Evolutionary conservation across 2,329 filamentous ascomycete species (phyloP).

Genomic region (Aspergillus pseudoterreus): DNA sequence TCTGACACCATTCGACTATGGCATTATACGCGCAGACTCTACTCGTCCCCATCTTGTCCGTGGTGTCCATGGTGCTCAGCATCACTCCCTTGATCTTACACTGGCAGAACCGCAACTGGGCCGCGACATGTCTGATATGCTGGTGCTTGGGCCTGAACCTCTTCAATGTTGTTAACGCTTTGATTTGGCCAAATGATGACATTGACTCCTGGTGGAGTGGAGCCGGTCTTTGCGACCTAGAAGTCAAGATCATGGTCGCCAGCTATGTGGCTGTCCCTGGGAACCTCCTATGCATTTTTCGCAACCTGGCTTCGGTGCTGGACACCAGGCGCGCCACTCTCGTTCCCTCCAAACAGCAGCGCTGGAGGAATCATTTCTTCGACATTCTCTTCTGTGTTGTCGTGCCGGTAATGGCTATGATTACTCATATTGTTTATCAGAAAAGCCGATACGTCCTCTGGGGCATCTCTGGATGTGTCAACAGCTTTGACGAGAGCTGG

Average conservation of each 20-base stretch:
- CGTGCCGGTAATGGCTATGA: slow-evolving; percentile 54
- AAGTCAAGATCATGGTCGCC: slow-evolving; percentile 56
- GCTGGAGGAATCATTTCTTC: slow-evolving; percentile 44
- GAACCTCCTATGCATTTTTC: slow-evolving; percentile 56
- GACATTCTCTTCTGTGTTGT: slow-evolving; percentile 56
- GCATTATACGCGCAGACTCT: background rate
- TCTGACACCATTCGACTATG: background rate
- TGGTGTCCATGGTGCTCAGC: slow-evolving; percentile 50
- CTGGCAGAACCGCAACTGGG: slow-evolving; percentile 57
- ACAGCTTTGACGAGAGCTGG: slow-evolving; percentile 56
- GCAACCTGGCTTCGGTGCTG: slow-evolving; percentile 58
- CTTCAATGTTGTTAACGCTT: slow-evolving; percentile 57
- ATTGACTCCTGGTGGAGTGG: slow-evolving; percentile 56
- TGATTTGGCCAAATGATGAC: slow-evolving; percentile 63
- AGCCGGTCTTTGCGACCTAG: slow-evolving; percentile 60
- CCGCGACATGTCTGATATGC: slow-evolving; percentile 54
- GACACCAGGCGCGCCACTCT: slow-evolving; percentile 55
- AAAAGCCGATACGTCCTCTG: slow-evolving; percentile 56
- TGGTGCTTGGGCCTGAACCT: slow-evolving; percentile 57
- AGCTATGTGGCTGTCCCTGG: slow-evolving; percentile 51
- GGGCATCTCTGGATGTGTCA: slow-evolving; percentile 57
- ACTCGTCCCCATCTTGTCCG: slow-evolving; percentile 47
- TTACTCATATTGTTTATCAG: slow-evolving; percentile 59
- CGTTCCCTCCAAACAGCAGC: slow-evolving; percentile 47
- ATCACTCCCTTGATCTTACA: slow-evolving; percentile 60